Evolutionary conservation across 2,329 filamentous ascomycete species (phyloP).

Genomic region (Beauveria varroae): DNA sequence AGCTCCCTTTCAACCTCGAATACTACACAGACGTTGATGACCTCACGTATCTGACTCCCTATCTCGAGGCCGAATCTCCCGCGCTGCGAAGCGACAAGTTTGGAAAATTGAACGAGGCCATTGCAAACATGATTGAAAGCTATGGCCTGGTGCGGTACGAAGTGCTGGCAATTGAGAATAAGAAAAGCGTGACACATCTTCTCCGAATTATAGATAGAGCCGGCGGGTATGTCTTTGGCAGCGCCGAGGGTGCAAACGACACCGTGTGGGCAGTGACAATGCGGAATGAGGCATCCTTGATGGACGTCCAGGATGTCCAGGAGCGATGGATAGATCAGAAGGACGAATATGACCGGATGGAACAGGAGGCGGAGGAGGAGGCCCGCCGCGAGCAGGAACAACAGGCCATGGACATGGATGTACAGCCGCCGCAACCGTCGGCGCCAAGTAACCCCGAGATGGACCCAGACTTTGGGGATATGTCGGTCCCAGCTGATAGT

Average conservation of each 20-base stretch:
- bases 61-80: conserved; percentile 71
- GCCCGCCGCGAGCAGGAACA: conserved; percentile 39
- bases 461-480: conserved; percentile 44
- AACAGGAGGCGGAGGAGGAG: conserved; percentile 70
- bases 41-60: conserved; percentile 72
- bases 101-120: conserved; percentile 73
- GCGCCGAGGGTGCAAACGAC: conserved; percentile 86
- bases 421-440: conserved; percentile 16
- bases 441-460: conserved; percentile 19
- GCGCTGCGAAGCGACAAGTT: conserved; percentile 67
- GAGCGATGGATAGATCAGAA: conserved; percentile 92
- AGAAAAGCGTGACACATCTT: conserved; percentile 91
- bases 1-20: conserved; percentile 89
- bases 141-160: conserved; percentile 90
- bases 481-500: conserved; percentile 46
- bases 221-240: conserved; percentile 86
- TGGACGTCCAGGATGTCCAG: conserved; percentile 85
- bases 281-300: conserved; percentile 62
- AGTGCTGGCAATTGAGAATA: conserved; percentile 91
- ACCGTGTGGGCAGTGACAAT: conserved; percentile 97
- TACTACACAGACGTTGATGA: conserved; percentile 98
- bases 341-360: conserved; percentile 76
- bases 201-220: conserved; percentile 85
- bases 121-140: conserved; percentile 78
- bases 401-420: conserved; percentile 29